These are phyloP conservation scores for Asterophora parasitica DNA, from an alignment of 768 basidiomycete species.

Conservation along the genomic window DNA sequence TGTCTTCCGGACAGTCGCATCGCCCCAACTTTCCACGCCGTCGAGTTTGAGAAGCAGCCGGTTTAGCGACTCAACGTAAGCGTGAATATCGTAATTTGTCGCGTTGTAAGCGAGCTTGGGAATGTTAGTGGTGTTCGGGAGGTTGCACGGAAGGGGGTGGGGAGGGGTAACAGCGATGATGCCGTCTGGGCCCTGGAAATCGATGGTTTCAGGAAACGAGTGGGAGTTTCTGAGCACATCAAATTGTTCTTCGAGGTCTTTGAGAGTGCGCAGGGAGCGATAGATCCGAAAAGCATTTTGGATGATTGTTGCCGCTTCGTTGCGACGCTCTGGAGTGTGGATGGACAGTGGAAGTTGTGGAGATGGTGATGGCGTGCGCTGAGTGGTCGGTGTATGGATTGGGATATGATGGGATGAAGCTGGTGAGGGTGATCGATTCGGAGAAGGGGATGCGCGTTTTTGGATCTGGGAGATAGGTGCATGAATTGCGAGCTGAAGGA, in stretches of 20 bases:
- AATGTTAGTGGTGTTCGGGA: slow-evolving; percentile 15
- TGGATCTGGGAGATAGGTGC: background rate
- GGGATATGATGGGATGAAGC: background rate
- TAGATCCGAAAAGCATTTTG: slow-evolving; percentile 43
- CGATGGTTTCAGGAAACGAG: slow-evolving; percentile 38
- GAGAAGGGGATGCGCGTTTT: background rate
- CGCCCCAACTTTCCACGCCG: slow-evolving; percentile 61
- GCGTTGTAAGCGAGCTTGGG: slow-evolving; percentile 56
- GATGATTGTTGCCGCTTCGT: slow-evolving; percentile 42
- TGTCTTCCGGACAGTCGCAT: slow-evolving; percentile 42
- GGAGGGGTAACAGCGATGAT: slow-evolving; percentile 23
- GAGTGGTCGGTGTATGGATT: background rate
- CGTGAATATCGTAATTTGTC: slow-evolving; percentile 55
- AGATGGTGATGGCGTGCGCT: slow-evolving; percentile 4
- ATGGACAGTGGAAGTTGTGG: slow-evolving; percentile 13
- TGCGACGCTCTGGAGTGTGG: slow-evolving; percentile 26
- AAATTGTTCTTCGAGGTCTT: slow-evolving; percentile 38
- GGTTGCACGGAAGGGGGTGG: slow-evolving; percentile 16
- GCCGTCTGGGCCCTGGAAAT: slow-evolving; percentile 38
- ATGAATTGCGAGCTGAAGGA: background rate
- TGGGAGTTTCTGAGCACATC: slow-evolving; percentile 36
- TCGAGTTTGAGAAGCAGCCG: slow-evolving; percentile 65
- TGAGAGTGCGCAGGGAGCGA: slow-evolving; percentile 36
- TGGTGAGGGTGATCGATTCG: background rate
- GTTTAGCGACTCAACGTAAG: slow-evolving; percentile 57